A percentile compares a stretch with the other conserved stretches of the same genome.
Evolutionary conservation across 1,284 basidiomycete species (phyloP).

Genomic region (Omphalotus olearius): DNA sequence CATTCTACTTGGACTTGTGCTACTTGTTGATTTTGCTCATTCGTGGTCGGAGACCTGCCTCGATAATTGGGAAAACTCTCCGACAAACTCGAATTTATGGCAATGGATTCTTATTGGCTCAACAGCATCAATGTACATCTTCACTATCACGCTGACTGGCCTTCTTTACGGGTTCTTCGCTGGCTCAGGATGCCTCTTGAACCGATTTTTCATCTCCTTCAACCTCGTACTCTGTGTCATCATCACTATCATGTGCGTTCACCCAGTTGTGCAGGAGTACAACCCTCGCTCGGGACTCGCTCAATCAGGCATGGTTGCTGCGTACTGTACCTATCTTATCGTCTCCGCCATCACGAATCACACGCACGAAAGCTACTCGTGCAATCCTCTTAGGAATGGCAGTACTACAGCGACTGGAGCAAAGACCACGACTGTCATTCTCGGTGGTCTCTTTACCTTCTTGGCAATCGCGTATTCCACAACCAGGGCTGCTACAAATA

Average conservation of each 20-base stretch:
- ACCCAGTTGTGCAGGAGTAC: constrained; percentile 86
- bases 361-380: constrained; percentile 74
- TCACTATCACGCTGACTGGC: constrained; percentile 80
- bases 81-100: constrained; percentile 80
- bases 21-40: constrained; percentile 98
- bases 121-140: constrained; percentile 86
- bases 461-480: constrained; percentile 98
- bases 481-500: constrained; percentile 92
- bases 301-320: constrained; percentile 94
- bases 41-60: constrained; percentile 97
- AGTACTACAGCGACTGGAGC: constrained; percentile 59
- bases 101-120: constrained; percentile 95
- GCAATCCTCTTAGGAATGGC: constrained; percentile 81
- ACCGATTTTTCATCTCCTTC: constrained; percentile 94
- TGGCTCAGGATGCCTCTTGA: constrained; percentile 81
- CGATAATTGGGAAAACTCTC: constrained; percentile 88
- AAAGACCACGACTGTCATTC: constrained; percentile 82
- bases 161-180: constrained; percentile 93
- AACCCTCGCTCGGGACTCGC: constrained; percentile 95
- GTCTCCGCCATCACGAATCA: constrained; percentile 95
- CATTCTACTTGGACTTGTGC: constrained; percentile 94
- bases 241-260: constrained; percentile 82
- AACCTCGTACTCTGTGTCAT: constrained; percentile 82
- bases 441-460: constrained; percentile 96
- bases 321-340: constrained; percentile 95